phyloP scores from a whole-genome alignment of 257 asterid species.

The Penstemon barbatus region DNA sequence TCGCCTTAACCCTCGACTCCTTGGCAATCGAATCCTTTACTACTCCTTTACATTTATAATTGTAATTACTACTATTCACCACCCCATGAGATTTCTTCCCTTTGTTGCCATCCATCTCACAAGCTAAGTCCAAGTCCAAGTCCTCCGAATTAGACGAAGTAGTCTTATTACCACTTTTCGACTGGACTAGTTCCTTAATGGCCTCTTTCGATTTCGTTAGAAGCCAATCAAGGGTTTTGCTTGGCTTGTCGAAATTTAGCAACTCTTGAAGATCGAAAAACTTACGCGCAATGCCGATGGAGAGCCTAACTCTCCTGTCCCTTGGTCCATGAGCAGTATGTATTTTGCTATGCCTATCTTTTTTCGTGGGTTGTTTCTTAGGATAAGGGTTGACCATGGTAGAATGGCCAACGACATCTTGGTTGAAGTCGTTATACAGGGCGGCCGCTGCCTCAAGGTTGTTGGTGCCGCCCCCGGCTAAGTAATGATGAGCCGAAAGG shows the following conservation, averaged over 20 bases:
- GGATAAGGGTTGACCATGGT: neutral
- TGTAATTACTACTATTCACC: too few relatives aligned
- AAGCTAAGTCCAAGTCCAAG: too few relatives aligned
- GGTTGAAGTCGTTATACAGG: constrained; percentile 17
- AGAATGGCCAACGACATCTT: neutral
- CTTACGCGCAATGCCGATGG: constrained; percentile 76
- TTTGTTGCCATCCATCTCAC: too few relatives aligned
- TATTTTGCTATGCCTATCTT: constrained; percentile 80
- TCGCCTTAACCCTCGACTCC: constrained; percentile 77
- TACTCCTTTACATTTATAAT: neutral
- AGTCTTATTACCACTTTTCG: constrained; percentile 10
- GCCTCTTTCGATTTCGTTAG: constrained; percentile 67
- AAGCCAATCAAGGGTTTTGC: constrained; percentile 93
- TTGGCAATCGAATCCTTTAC: constrained; percentile 25
- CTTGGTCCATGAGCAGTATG: constrained; percentile 82
- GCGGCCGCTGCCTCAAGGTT: constrained; percentile 21
- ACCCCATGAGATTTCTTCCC: too few relatives aligned
- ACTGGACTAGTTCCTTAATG: constrained; percentile 54
- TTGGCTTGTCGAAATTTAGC: constrained; percentile 77
- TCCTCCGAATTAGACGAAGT: constrained; percentile 31
- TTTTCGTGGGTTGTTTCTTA: constrained; percentile 35
- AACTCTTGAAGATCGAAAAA: constrained; percentile 88
- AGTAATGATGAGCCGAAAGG: constrained; percentile 31
- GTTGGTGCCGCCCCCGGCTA: neutral
- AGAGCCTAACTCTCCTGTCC: constrained; percentile 80